phyloP scores from a whole-genome alignment of 2,329 filamentous ascomycete genomes.

The Botrytis medusae region DNA sequence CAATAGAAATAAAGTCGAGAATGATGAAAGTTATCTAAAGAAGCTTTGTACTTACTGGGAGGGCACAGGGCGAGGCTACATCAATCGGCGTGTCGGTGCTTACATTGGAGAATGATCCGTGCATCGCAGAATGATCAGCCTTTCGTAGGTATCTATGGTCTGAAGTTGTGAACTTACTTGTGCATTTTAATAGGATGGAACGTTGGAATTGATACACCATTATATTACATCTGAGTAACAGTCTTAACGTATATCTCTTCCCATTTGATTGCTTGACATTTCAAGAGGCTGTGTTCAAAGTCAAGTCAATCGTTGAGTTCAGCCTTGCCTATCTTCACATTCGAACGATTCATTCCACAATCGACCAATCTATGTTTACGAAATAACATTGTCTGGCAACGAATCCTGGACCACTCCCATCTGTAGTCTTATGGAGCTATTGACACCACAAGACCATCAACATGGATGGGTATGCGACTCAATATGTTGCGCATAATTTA shows the following conservation, averaged over 20 bases:
- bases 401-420: neutral
- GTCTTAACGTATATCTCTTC: neutral
- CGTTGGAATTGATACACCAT: neutral
- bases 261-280: neutral
- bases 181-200: neutral
- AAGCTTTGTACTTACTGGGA: slow-evolving; percentile 19
- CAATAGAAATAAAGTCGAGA: slow-evolving; percentile 15
- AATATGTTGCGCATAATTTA: slow-evolving; percentile 83
- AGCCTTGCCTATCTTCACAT: slow-evolving; percentile 11
- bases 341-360: slow-evolving; percentile 10
- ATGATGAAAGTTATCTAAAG: slow-evolving; percentile 21
- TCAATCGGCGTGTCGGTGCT: slow-evolving; percentile 19
- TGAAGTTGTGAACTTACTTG: neutral
- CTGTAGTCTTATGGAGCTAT: slow-evolving; percentile 36
- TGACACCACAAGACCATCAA: slow-evolving; percentile 24
- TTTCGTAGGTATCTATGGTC: neutral
- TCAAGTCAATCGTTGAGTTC: neutral
- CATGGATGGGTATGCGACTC: slow-evolving; percentile 78
- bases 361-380: slow-evolving; percentile 6
- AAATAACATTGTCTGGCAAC: slow-evolving; percentile 17
- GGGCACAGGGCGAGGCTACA: slow-evolving; percentile 12
- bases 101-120: slow-evolving; percentile 7
- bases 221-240: neutral
- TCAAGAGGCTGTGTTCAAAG: neutral
- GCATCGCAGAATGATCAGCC: slow-evolving; percentile 7